These are phyloP conservation scores for Cryptosporidium canis DNA, from an alignment of 169 alveolate species.

Conservation along the genomic window DNA sequence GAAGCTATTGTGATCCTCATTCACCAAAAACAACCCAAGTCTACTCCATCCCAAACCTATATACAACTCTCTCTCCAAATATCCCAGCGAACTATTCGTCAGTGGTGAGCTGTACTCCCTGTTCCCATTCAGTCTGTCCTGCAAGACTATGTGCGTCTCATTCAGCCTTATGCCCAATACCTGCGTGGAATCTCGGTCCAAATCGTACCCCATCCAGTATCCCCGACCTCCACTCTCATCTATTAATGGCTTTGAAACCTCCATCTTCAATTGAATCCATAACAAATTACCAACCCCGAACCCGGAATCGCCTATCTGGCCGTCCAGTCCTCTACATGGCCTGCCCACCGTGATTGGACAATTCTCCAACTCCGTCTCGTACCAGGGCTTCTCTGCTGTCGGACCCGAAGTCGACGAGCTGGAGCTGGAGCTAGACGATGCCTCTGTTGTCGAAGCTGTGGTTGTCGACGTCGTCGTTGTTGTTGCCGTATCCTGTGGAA, in stretches of 20 bases:
- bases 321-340: slow-evolving; percentile 23
- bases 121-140: background rate
- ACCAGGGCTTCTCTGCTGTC: slow-evolving; percentile 5
- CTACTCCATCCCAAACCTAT: slow-evolving; percentile 10
- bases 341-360: background rate
- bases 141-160: background rate
- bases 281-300: background rate
- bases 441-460: background rate
- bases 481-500: background rate
- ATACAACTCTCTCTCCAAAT: background rate
- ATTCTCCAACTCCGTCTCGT: background rate
- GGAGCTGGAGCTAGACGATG: background rate
- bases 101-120: background rate
- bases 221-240: no score
- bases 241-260: no score
- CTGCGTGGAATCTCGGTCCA: background rate
- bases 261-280: background rate
- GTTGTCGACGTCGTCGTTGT: slow-evolving; percentile 8
- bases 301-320: background rate
- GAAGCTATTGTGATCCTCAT: background rate
- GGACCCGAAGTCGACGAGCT: no score
- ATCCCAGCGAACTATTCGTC: background rate
- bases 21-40: background rate
- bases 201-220: background rate
- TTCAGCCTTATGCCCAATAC: background rate